Evolutionary conservation across 371 early-diverging fungal genomes (phyloP), one percentile per base, ranked within the genome.

Genomic region (Mucor irregularis): DNA sequence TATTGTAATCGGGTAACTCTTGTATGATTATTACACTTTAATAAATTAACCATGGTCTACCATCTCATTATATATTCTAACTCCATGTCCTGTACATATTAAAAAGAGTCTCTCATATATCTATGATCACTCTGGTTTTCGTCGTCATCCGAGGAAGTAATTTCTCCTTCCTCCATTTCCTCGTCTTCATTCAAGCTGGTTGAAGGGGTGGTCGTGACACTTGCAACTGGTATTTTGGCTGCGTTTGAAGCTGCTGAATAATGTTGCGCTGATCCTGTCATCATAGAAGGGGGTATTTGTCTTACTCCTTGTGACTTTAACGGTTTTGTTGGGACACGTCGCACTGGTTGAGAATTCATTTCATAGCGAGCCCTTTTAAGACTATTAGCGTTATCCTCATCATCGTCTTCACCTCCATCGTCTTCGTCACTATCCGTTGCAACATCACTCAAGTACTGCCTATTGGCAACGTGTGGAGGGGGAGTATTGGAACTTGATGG

Each of bases 81-180:
- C n/a, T n/a, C n/a, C n/a, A n/a, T n/a, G n/a, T n/a, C n/a, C n/a
- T n/a, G n/a, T n/a, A n/a, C n/a, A n/a, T n/a, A n/a, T n/a, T n/a
- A n/a, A n/a, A n/a, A n/a, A n/a, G n/a, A n/a, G n/a, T n/a, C n/a
- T n/a, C n/a, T n/a, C 42, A 42, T 42, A 24, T 21, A 14, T 14
- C 35, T 34, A n/a, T 34, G 19, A 26, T 38, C 33, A 19, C 35
- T 21, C 8, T 26, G 14, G 5, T 45, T 16, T 16, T 45, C 50
- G n/a, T 53, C 57, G 29, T 62, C 59, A 16, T 58, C 64, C 8
- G 60, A 55, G 39, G 51, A 38, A 42, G 46, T 42, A 37, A 64
- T 60, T 37, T 64, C 60, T 21, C 65, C 65, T 28, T 64, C 65
- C 33, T 64, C 65, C 65, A 64, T 64, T 30, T 64, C 60, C 14